Conservation (phyloP, 768 basidiomycete species). For the Pholiota conissans region DNA sequence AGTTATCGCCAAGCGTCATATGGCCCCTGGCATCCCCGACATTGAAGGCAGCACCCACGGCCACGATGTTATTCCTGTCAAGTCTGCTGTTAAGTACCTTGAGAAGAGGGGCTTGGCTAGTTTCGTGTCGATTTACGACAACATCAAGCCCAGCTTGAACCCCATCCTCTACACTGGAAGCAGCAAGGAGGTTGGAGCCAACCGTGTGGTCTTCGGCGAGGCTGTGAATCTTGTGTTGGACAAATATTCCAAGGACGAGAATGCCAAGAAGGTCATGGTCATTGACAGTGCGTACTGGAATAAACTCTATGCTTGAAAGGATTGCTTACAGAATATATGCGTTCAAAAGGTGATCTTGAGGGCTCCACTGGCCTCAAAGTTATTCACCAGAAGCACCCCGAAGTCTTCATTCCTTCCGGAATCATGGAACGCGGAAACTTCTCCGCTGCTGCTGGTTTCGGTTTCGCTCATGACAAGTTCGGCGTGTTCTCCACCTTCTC, state of each 20-base stretch:
- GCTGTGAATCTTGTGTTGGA: constrained; percentile 82
- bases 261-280: constrained; percentile 78
- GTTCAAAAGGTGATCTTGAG: constrained; percentile 68
- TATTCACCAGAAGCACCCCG: constrained; percentile 89
- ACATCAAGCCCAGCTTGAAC: constrained; percentile 58
- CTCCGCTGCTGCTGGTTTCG: constrained; percentile 84
- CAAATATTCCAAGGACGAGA: constrained; percentile 71
- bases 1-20: constrained; percentile 71
- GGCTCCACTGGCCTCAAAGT: constrained; percentile 87
- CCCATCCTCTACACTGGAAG: constrained; percentile 70
- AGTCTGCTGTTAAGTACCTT: constrained; percentile 77
- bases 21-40: constrained; percentile 70
- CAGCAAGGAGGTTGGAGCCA: constrained; percentile 74
- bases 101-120: constrained; percentile 57
- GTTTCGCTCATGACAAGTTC: constrained; percentile 78
- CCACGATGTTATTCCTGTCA: constrained; percentile 85
- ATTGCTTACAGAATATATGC: constrained; percentile 7
- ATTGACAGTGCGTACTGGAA: constrained; percentile 67
- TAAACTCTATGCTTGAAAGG: background rate
- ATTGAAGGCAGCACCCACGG: constrained; percentile 81
- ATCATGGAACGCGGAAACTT: constrained; percentile 88
- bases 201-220: constrained; percentile 83
- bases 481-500: constrained; percentile 92
- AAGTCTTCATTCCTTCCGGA: constrained; percentile 83
- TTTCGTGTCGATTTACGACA: constrained; percentile 53